Base-by-base conservation (phyloP, 148 eudicot genomes). In the Arbutus unedo region DNA sequence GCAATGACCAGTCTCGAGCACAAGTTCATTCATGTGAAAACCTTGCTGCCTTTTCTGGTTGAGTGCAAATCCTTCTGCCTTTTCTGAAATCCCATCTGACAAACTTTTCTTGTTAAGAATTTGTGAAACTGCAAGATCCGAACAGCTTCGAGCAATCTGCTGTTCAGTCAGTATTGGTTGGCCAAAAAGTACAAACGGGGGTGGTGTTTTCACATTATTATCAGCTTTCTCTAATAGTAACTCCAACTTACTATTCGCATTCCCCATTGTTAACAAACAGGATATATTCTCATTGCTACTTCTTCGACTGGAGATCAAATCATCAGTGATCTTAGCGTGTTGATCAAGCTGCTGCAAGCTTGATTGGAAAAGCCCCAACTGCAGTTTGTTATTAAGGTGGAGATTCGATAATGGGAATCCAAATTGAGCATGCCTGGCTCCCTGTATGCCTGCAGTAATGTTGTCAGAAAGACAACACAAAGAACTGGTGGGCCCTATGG, bases 391-490 rank as follows among this genome's bases (percentile, higher is more conserved):
- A 84, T 70, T 86, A 64, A 89, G 86, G 87, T 91, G 95, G 87
- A 88, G 81, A 88, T 91, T 95, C 77, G 90, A 86, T 81, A 92
- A 84, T 6, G 92, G 91, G 72, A 87, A 89, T 88, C 94, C 92
- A 76, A 93, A 90, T 73, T 89, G 98, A 89, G 98, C 90, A 89
- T 94, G 99, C 99, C 99, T 96, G 98, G 97, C 92, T 93, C 94
- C 99, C 99, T 96, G 98, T 94, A 94, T 89, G 90, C 98, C 92
- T 87, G 95, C 93, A 91, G 96, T 60, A 53, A 89, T 82, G 87
- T 87, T 90, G 88, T 88, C 90, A 45, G 93, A 78, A 78, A 89
- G 83, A 88, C 87, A 86, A 83, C 82, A 80, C 48, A 86, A 82
- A 77, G 87, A 87, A 87, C 90, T 86, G 91, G 89, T 86, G 75